Conservation (phyloP, 2,329 filamentous ascomycete species). For the Beauveria caledonica region DNA sequence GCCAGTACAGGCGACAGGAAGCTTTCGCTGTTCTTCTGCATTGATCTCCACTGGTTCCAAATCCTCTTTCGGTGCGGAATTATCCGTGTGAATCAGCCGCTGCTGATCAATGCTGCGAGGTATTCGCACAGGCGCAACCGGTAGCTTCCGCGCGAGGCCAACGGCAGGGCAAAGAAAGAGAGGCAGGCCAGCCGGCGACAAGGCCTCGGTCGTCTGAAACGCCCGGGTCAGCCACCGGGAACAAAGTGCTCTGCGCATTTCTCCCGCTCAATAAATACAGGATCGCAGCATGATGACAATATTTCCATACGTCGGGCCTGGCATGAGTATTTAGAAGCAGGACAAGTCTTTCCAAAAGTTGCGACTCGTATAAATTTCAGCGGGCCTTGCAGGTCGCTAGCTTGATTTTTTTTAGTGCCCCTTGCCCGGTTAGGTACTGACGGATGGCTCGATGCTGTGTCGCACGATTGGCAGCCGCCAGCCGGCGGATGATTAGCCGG, state of each 20-base stretch:
- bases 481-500: constrained; percentile 20
- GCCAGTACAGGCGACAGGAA: constrained; percentile 53
- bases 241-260: constrained; percentile 37
- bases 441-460: background rate
- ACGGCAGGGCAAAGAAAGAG: constrained; percentile 41
- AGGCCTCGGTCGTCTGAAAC: constrained; percentile 32
- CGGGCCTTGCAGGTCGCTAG: constrained; percentile 1
- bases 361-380: constrained; percentile 5
- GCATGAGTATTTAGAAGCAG: too few relatives aligned
- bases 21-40: constrained; percentile 16
- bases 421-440: background rate
- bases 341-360: background rate
- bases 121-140: background rate
- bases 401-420: background rate
- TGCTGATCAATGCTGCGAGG: constrained; percentile 13
- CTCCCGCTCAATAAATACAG: background rate
- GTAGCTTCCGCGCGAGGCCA: constrained; percentile 17
- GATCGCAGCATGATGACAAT: background rate
- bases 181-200: constrained; percentile 32
- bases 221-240: constrained; percentile 35
- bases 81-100: constrained; percentile 23
- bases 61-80: background rate
- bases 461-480: background rate
- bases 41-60: background rate
- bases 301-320: background rate